These are phyloP conservation scores for Candida bentonensis DNA, from an alignment of 805 yeast genomes.

Conservation along the genomic window DNA sequence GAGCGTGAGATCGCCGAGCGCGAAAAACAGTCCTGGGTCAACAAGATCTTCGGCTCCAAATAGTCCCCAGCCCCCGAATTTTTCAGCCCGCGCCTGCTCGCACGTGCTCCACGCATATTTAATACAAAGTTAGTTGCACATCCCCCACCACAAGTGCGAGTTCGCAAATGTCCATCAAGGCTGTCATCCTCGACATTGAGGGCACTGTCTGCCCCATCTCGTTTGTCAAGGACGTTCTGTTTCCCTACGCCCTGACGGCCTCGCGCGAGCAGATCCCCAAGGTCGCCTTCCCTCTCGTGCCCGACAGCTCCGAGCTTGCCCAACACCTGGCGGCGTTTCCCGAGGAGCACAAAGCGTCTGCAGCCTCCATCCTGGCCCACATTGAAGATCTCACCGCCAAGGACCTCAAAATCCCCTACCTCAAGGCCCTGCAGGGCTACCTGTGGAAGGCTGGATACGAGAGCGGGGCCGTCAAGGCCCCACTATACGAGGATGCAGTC, in stretches of 20 bases:
- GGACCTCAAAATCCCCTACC: slow-evolving; percentile 64
- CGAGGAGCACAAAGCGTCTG: slow-evolving; percentile 14
- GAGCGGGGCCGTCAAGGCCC: slow-evolving; percentile 63
- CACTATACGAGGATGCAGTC: slow-evolving; percentile 62
- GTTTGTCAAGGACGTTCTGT: slow-evolving; percentile 63
- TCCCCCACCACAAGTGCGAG: no score
- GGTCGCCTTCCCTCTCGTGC: slow-evolving; percentile 15
- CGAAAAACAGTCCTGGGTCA: slow-evolving; percentile 27
- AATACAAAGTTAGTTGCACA: no score
- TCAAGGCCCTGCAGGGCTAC: slow-evolving; percentile 71
- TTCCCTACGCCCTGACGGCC: slow-evolving; percentile 49
- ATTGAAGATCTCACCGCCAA: slow-evolving; percentile 41
- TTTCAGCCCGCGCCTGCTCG: no score
- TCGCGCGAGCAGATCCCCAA: slow-evolving; percentile 14
- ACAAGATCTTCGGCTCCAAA: slow-evolving; percentile 27
- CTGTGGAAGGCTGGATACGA: slow-evolving; percentile 75
- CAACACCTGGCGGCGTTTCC: slow-evolving; percentile 36
- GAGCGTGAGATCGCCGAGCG: slow-evolving; percentile 27
- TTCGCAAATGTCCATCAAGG: slow-evolving; percentile 7
- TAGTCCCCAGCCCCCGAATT: not conserved
- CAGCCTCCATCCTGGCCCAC: slow-evolving; percentile 28
- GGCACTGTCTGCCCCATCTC: slow-evolving; percentile 90
- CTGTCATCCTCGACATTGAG: slow-evolving; percentile 61
- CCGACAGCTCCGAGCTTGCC: slow-evolving; percentile 12
- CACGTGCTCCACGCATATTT: no score